Evolutionary conservation across 345 rosid species (phyloP).

Genomic region (Raphanus raphanistrum): DNA sequence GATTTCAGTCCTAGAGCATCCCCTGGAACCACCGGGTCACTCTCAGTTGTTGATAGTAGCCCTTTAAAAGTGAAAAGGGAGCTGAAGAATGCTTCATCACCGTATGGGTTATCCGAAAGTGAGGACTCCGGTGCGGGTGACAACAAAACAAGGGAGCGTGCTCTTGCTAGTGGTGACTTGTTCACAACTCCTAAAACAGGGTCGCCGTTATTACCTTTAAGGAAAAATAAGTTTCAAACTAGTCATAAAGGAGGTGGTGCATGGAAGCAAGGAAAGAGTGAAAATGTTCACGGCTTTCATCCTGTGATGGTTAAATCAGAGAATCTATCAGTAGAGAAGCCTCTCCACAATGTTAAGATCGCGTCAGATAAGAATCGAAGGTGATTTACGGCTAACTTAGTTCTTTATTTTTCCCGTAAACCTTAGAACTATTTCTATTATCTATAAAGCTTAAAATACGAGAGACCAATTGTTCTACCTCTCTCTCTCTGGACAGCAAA

Average conservation of each 20-base stretch:
- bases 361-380: constrained; percentile 78
- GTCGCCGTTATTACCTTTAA: constrained; percentile 46
- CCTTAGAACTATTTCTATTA: constrained; percentile 17
- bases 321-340: constrained; percentile 55
- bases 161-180: constrained; percentile 54
- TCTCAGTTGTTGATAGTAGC: constrained; percentile 44
- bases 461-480: constrained; percentile 2
- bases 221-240: constrained; percentile 54
- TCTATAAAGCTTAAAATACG: not conserved
- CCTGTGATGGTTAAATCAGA: constrained; percentile 61
- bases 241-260: constrained; percentile 72
- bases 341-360: constrained; percentile 56
- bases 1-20: constrained; percentile 63
- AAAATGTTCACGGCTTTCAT: constrained; percentile 55
- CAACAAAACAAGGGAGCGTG: constrained; percentile 59
- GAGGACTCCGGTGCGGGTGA: constrained; percentile 91
- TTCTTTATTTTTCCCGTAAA: constrained; percentile 14
- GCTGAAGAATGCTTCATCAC: constrained; percentile 60
- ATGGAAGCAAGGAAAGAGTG: constrained; percentile 79
- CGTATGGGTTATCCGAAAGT: constrained; percentile 71
- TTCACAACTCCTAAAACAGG: constrained; percentile 56
- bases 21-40: constrained; percentile 52
- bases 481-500: constrained; percentile 58
- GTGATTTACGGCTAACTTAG: constrained; percentile 41
- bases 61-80: constrained; percentile 63